phyloP scores from a whole-genome alignment of 2,329 filamentous ascomycete genomes.

The Pestalotiopsis sp. region DNA sequence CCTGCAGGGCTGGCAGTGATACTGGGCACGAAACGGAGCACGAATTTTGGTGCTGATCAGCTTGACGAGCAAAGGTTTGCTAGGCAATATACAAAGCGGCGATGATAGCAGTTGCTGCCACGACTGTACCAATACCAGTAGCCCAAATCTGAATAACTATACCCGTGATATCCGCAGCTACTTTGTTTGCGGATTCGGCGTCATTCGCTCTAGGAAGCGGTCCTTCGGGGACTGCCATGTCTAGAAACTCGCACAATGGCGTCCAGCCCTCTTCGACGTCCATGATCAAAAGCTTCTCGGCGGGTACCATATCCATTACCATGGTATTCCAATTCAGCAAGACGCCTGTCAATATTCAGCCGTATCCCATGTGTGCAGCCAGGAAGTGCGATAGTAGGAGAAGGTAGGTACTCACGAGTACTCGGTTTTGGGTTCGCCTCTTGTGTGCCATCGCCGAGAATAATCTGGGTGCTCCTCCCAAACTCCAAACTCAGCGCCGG shows the following conservation, averaged over 20 bases:
- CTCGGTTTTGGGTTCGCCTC: conserved; percentile 2
- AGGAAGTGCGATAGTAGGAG: no score
- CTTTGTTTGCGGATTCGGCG: conserved; percentile 23
- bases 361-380: not conserved
- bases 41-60: no score
- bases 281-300: conserved; percentile 26
- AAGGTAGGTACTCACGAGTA: not conserved
- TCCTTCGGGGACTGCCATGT: conserved; percentile 23
- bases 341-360: not conserved
- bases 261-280: conserved; percentile 28
- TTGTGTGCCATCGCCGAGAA: not conserved
- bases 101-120: not conserved
- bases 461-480: not conserved
- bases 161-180: not conserved
- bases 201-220: conserved; percentile 28
- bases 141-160: conserved; percentile 8
- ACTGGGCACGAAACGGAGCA: no score
- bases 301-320: conserved; percentile 21
- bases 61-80: no score
- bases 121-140: not conserved
- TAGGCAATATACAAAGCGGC: not conserved
- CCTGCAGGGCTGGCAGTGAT: no score
- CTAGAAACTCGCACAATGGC: conserved; percentile 27
- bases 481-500: conserved; percentile 1
- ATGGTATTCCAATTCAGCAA: conserved; percentile 15